Conservation (phyloP, 1,139 yeast species). For the Arxiozyma heterogenica region DNA sequence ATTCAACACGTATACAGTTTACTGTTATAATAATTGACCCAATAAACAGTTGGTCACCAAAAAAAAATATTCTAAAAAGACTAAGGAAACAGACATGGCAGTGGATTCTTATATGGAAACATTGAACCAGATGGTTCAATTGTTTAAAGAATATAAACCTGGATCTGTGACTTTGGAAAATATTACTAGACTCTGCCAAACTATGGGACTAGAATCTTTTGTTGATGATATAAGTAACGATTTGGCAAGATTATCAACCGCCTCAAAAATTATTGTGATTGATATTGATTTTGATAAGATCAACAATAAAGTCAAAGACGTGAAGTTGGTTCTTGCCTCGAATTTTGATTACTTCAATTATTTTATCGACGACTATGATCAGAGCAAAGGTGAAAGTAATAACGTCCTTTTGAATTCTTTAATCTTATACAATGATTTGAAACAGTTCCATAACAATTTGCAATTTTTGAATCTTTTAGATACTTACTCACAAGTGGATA, state of each 20-base stretch:
- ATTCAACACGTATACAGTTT: background rate
- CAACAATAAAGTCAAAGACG: slow-evolving; percentile 25
- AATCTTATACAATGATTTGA: slow-evolving; percentile 22
- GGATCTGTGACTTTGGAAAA: slow-evolving; percentile 29
- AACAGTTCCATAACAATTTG: slow-evolving; percentile 27
- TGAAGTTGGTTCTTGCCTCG: slow-evolving; percentile 31
- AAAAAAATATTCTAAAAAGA: too few relatives aligned
- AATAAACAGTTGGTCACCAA: background rate
- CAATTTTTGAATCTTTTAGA: slow-evolving; percentile 27
- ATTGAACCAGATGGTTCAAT: slow-evolving; percentile 23
- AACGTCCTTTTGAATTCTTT: slow-evolving; percentile 27
- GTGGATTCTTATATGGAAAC: slow-evolving; percentile 22
- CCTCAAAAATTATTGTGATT: slow-evolving; percentile 31
- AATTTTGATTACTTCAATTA: slow-evolving; percentile 31
- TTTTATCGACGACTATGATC: slow-evolving; percentile 11
- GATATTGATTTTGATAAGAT: slow-evolving; percentile 30
- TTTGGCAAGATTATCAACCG: slow-evolving; percentile 28
- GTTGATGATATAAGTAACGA: slow-evolving; percentile 26
- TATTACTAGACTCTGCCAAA: slow-evolving; percentile 30
- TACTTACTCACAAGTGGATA: slow-evolving; percentile 25
- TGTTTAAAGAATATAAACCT: slow-evolving; percentile 29
- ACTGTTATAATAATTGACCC: background rate
- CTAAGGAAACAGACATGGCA: slow-evolving; percentile 14
- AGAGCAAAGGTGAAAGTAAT: slow-evolving; percentile 8
- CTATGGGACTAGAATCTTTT: slow-evolving; percentile 29